Percentiles rank a stretch among this genome's conserved stretches.
These are phyloP conservation scores for Tuber indicum DNA, from an alignment of 495 filamentous ascomycete species.

Conservation along the genomic window DNA sequence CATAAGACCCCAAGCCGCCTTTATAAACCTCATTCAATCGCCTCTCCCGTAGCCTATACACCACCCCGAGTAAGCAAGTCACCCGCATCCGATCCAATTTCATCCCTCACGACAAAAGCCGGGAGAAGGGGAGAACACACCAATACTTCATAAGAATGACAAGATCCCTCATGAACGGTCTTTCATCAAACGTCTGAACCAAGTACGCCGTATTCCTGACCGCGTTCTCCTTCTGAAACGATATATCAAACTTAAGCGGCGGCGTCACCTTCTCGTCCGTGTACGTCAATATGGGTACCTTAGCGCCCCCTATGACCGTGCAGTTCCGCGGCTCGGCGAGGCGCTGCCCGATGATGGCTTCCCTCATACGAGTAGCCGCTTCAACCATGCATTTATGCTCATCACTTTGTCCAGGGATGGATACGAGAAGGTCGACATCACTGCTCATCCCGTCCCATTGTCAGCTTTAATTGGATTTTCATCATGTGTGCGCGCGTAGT, in stretches of 20 bases:
- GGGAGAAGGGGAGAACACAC: slow-evolving; percentile 2
- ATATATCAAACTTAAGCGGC: slow-evolving; percentile 24
- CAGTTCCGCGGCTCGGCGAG: neutral
- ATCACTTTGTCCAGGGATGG: slow-evolving; percentile 5
- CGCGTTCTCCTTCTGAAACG: slow-evolving; percentile 20
- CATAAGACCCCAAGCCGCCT: slow-evolving; percentile 30
- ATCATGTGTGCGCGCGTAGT: neutral
- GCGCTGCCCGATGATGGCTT: neutral
- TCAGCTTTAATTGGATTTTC: neutral
- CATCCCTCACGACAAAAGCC: neutral
- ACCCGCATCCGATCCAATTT: neutral
- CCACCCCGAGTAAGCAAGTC: neutral
- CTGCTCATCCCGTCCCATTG: slow-evolving; percentile 8
- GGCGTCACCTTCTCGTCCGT: slow-evolving; percentile 4
- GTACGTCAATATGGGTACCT: slow-evolving; percentile 30
- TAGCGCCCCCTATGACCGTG: slow-evolving; percentile 10
- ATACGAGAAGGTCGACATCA: slow-evolving; percentile 34
- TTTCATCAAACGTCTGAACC: slow-evolving; percentile 14
- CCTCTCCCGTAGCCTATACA: slow-evolving; percentile 24
- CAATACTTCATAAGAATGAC: slow-evolving; percentile 34
- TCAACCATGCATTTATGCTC: neutral
- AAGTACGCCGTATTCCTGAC: slow-evolving; percentile 28
- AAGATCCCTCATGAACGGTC: slow-evolving; percentile 32
- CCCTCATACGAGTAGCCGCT: slow-evolving; percentile 11
- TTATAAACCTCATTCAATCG: slow-evolving; percentile 25